Conservation (phyloP, 768 basidiomycete species). For the Naganishia onofrii region DNA sequence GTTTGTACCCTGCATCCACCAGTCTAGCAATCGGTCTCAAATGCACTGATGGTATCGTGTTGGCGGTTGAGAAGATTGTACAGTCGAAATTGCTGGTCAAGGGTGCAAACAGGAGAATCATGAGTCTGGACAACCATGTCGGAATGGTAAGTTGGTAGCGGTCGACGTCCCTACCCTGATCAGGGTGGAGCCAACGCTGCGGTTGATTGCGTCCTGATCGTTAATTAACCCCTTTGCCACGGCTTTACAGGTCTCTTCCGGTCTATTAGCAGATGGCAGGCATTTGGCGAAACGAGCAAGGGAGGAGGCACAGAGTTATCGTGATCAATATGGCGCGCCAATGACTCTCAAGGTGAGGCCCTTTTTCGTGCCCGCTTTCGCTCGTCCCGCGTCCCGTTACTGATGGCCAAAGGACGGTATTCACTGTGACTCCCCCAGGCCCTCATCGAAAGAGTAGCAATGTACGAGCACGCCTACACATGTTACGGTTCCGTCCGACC, state of each 20-base stretch:
- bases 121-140: constrained; percentile 87
- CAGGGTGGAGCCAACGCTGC: not conserved
- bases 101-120: constrained; percentile 86
- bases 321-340: constrained; percentile 69
- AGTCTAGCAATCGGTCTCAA: constrained; percentile 95
- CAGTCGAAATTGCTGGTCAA: constrained; percentile 94
- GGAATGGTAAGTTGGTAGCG: constrained; percentile 64
- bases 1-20: constrained; percentile 28
- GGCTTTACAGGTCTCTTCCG: constrained; percentile 74
- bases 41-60: constrained; percentile 87
- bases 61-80: constrained; percentile 96
- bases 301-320: constrained; percentile 73
- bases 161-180: not conserved
- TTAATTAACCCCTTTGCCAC: not conserved
- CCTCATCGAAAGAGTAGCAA: constrained; percentile 72
- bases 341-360: constrained; percentile 71
- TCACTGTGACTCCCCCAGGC: constrained; percentile 54
- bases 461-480: constrained; percentile 93
- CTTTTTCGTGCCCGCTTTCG: too few species aligned
- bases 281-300: constrained; percentile 79
- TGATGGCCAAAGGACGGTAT: not conserved
- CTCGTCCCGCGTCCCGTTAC: not conserved
- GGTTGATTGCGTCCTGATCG: not conserved
- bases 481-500: constrained; percentile 97
- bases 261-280: constrained; percentile 87